Evolutionary conservation across 129 eudicot genomes (phyloP), one percentile per base, ranked within the genome.

Genomic region (Dittrichia graveolens): DNA sequence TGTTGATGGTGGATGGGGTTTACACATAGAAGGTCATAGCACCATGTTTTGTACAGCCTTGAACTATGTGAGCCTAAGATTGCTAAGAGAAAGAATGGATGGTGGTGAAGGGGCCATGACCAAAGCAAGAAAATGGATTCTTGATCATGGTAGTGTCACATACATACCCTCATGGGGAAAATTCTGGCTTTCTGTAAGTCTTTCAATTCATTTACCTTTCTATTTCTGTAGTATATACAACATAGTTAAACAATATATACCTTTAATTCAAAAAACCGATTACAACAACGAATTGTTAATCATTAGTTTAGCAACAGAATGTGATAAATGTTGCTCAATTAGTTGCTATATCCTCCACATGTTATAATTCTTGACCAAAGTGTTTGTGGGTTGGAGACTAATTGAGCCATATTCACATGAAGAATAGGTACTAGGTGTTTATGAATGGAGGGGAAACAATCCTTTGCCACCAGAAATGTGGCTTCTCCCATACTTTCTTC

Each of bases 1-100:
- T 56, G 64, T 3, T 42, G 96, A 90, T 76, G 96, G 96, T 42
- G 93, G 96, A 8, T 90, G 96, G 96, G 96, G 96, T 43, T 63
- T 90, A 73, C 96, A 90, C 64, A 87, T 87, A 58, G 93, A 87
- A 71, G 95, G 94, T 10, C 85, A 58, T 5, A 90, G 91, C 80
- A 85, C 83, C 79, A 87, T 90, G 96, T 81, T 90, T 56, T 74
- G 86, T 76, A 85, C 91, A 18, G 84, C 80, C 44, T 82, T 90
- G 18, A 90, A 79, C 67, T 90, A 90, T 61, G 86, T 90, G 3
- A 75, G 75, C 52, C 61, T 90, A 49, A 72, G 95, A 61, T 75
- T 88, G 70, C 81, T 85, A 18, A 88, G 90, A 35, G 88, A 82
- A 67, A 73, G 50, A 1, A 39, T 53, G 7, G 79, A 78, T 58